Conservation (phyloP, 805 yeast species). For the Zygosaccharomyces bailii region DNA sequence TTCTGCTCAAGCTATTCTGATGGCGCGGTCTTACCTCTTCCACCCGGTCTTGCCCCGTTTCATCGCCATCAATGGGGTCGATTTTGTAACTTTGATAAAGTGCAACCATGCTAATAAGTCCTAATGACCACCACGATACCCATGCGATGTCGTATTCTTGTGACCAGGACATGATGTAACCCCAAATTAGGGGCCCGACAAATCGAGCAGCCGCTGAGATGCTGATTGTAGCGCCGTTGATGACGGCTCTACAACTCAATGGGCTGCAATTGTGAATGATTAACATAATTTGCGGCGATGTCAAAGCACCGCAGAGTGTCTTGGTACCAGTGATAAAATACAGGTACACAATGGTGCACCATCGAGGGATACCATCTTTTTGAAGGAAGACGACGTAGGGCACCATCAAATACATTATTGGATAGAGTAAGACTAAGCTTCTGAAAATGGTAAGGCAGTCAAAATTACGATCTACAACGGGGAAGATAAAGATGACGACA, state of each 20-base stretch:
- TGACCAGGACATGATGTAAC: slow-evolving; percentile 42
- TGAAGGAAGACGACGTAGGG: slow-evolving; percentile 50
- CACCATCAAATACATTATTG: slow-evolving; percentile 43
- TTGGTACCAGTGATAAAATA: slow-evolving; percentile 37
- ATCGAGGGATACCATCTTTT: slow-evolving; percentile 31
- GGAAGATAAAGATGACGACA: slow-evolving; percentile 49
- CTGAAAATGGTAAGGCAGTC: slow-evolving; percentile 46
- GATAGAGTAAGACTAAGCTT: slow-evolving; percentile 40
- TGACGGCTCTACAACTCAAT: slow-evolving; percentile 52
- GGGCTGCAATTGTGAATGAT: slow-evolving; percentile 54
- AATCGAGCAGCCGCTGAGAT: slow-evolving; percentile 54
- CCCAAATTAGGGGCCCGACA: slow-evolving; percentile 57
- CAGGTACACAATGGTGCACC: slow-evolving; percentile 23
- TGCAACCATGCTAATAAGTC: slow-evolving; percentile 29
- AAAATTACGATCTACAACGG: slow-evolving; percentile 47
- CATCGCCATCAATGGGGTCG: slow-evolving; percentile 30
- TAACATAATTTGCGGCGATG: slow-evolving; percentile 52
- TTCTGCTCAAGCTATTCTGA: slow-evolving; percentile 13
- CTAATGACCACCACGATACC: slow-evolving; percentile 36
- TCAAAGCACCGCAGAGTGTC: slow-evolving; percentile 44
- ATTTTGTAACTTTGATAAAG: slow-evolving; percentile 32
- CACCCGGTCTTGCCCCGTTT: slow-evolving; percentile 18
- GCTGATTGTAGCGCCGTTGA: slow-evolving; percentile 56
- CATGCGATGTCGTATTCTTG: slow-evolving; percentile 32
- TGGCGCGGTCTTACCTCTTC: slow-evolving; percentile 3